phyloP scores from a whole-genome alignment of 108 stramenopile species.

The Conticribra weissflogii region DNA sequence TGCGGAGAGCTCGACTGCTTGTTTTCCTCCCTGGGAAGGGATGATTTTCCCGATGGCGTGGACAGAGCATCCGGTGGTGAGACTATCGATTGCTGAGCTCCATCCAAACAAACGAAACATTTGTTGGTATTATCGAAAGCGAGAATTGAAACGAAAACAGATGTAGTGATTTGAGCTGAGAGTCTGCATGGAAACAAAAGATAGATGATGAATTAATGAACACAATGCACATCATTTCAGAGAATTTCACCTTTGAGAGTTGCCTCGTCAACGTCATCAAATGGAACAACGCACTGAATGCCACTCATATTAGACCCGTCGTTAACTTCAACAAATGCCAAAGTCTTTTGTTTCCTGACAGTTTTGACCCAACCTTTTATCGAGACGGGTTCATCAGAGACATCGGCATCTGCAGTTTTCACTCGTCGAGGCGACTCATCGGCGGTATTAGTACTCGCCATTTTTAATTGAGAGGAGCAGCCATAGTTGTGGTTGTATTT shows the following conservation, averaged over 20 bases:
- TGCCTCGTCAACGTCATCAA: constrained; percentile 68
- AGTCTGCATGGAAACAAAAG: no score
- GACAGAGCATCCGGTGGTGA: constrained; percentile 94
- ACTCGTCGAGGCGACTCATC: constrained; percentile 55
- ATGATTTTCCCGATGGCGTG: constrained; percentile 83
- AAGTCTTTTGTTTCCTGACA: constrained; percentile 95
- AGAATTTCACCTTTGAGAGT: constrained; percentile 63
- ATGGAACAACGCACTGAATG: constrained; percentile 88
- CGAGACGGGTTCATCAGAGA: constrained; percentile 71
- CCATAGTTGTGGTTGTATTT: neutral
- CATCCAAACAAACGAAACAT: no score
- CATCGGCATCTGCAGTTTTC: constrained; percentile 70
- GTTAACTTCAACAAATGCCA: constrained; percentile 97
- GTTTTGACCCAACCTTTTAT: constrained; percentile 99
- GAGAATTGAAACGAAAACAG: no score
- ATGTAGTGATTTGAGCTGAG: no score
- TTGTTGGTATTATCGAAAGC: no score
- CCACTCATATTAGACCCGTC: constrained; percentile 94
- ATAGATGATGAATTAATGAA: neutral
- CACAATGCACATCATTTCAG: neutral
- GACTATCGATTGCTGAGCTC: constrained; percentile 84
- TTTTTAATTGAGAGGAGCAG: constrained; percentile 26
- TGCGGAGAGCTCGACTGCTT: constrained; percentile 90
- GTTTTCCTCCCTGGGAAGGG: constrained; percentile 86
- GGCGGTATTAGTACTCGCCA: constrained; percentile 24